Evolutionary conservation across 2,329 filamentous ascomycete species (phyloP).

Genomic region (Nothopassalora personata): DNA sequence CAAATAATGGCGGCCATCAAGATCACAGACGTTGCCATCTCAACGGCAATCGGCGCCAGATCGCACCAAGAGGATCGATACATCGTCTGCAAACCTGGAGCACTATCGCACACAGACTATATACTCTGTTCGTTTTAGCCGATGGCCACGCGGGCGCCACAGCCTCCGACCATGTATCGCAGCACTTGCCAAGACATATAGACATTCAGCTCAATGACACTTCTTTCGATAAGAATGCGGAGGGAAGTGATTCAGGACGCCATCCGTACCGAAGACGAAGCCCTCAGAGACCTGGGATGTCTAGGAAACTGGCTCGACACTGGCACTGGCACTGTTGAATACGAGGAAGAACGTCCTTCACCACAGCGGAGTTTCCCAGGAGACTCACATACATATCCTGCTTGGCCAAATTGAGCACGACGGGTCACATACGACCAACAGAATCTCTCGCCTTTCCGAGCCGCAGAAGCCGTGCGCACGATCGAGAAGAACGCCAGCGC

Average conservation of each 20-base stretch:
- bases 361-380: not conserved
- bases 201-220: not conserved
- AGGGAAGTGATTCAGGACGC: not conserved
- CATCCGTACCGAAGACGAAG: not conserved
- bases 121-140: not conserved
- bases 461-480: not conserved
- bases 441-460: not conserved
- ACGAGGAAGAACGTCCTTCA: not conserved
- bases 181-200: not conserved
- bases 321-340: not conserved
- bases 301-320: not conserved
- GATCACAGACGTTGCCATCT: not conserved
- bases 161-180: not conserved
- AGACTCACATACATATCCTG: not conserved
- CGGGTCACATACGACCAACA: not conserved
- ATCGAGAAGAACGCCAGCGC: not conserved
- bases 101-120: not conserved
- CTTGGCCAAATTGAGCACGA: not conserved
- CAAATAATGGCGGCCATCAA: not conserved
- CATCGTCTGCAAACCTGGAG: not conserved
- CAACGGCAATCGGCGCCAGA: not conserved
- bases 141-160: not conserved
- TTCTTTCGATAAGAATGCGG: not conserved
- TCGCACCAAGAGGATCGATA: not conserved
- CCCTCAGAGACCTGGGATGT: not conserved